These are phyloP conservation scores for Calonectria ilicicola DNA, from an alignment of 2,329 filamentous ascomycete species.

Conservation along the genomic window DNA sequence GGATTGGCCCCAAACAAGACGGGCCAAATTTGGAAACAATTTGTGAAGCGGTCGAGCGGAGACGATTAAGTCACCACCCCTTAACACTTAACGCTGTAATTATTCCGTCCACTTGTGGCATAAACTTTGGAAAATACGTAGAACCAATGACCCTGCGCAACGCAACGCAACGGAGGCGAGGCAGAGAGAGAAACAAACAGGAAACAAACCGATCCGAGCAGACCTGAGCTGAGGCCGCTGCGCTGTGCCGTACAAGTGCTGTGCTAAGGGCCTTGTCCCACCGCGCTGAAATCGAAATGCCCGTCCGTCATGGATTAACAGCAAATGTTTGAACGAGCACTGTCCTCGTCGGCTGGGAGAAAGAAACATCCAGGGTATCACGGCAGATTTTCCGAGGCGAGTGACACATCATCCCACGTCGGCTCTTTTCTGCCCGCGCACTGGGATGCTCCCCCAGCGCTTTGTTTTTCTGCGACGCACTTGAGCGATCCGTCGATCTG, in stretches of 20 bases:
- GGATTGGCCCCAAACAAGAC: background rate
- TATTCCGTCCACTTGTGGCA: background rate
- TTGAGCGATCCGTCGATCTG: conserved; percentile 2
- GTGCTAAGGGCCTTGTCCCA: background rate
- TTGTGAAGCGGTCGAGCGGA: background rate
- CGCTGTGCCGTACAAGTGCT: background rate
- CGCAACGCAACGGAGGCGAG: no score
- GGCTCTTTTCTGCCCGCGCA: background rate
- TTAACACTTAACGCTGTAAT: background rate
- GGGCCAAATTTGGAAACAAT: background rate
- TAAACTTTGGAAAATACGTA: background rate
- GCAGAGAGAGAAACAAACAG: background rate
- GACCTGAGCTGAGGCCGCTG: background rate
- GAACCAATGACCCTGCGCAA: no score
- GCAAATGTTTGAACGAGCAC: background rate
- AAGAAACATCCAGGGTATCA: background rate
- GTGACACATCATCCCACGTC: background rate
- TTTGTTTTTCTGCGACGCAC: conserved; percentile 4
- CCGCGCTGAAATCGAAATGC: background rate
- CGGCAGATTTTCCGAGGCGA: background rate
- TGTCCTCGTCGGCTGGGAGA: background rate
- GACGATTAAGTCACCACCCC: conserved; percentile 4
- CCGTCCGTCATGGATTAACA: background rate
- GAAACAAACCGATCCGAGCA: background rate
- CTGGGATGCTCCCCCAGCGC: background rate